These are phyloP conservation scores for Paramarasmius palmivorus DNA, from an alignment of 1,284 basidiomycete species.

Conservation along the genomic window DNA sequence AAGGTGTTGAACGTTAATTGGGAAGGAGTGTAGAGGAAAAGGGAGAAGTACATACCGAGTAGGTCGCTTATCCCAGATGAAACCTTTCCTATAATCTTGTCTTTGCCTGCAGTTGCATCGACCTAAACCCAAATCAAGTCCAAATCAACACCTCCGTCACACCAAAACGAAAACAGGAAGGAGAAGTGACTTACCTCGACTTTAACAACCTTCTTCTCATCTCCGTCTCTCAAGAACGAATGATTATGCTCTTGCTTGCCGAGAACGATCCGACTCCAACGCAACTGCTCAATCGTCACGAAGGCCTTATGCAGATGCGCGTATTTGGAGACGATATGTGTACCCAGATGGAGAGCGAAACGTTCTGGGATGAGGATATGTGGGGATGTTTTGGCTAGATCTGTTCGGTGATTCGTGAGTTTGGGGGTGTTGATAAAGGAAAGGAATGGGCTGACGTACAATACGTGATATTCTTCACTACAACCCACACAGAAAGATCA, in stretches of 20 bases:
- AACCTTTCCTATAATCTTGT: slow-evolving; percentile 60
- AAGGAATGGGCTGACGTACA: slow-evolving; percentile 58
- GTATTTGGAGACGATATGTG: slow-evolving; percentile 86
- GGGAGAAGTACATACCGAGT: slow-evolving; percentile 52
- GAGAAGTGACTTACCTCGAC: slow-evolving; percentile 50
- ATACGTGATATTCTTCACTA: slow-evolving; percentile 93
- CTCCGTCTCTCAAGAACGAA: slow-evolving; percentile 87
- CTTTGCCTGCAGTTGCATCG: slow-evolving; percentile 61
- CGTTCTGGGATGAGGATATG: slow-evolving; percentile 81
- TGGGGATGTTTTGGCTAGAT: slow-evolving; percentile 85
- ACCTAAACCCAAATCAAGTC: slow-evolving; percentile 36
- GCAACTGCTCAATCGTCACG: slow-evolving; percentile 78
- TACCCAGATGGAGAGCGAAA: slow-evolving; percentile 86
- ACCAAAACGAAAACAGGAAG: background rate
- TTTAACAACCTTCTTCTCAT: slow-evolving; percentile 79
- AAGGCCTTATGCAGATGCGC: slow-evolving; percentile 76
- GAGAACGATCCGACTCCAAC: slow-evolving; percentile 83
- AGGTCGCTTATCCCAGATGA: slow-evolving; percentile 76
- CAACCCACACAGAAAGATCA: slow-evolving; percentile 7
- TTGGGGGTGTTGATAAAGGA: background rate
- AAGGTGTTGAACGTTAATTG: slow-evolving; percentile 2
- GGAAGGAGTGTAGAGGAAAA: background rate
- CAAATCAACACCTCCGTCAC: too few relatives aligned
- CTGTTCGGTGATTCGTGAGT: slow-evolving; percentile 35
- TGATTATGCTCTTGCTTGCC: slow-evolving; percentile 67